Evolutionary conservation across 2,329 filamentous ascomycete genomes (phyloP).

Genomic region (Neurospora sp.): DNA sequence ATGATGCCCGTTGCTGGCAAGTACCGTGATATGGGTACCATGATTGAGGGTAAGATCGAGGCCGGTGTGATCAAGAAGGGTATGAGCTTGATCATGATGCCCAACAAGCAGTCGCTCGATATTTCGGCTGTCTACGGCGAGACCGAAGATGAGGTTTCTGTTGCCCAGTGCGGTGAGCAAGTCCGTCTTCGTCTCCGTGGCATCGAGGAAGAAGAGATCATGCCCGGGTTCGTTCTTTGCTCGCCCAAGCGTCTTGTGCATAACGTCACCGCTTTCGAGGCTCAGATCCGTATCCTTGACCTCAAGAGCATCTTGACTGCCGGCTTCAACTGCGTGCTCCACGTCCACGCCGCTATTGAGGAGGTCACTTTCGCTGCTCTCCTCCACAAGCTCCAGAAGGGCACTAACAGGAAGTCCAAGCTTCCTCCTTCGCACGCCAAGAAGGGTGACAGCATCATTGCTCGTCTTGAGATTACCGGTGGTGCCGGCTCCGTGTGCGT

Average conservation of each 20-base stretch:
- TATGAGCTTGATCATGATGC: conserved; percentile 85
- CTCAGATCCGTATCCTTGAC: conserved; percentile 91
- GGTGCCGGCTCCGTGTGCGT: conserved; percentile 83
- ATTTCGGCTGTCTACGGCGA: conserved; percentile 86
- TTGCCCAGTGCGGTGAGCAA: conserved; percentile 87
- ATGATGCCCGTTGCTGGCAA: conserved; percentile 98
- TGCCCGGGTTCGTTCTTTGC: conserved; percentile 92
- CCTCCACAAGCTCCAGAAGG: conserved; percentile 91
- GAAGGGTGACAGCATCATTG: conserved; percentile 76
- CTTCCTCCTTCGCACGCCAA: conserved; percentile 84
- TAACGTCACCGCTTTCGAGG: conserved; percentile 82
- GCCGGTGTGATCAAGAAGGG: conserved; percentile 76
- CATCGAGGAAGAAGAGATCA: conserved; percentile 93
- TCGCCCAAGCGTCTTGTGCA: conserved; percentile 90
- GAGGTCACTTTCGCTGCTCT: conserved; percentile 87
- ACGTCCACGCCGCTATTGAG: conserved; percentile 95
- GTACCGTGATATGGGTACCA: conserved; percentile 94
- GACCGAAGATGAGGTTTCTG: conserved; percentile 80
- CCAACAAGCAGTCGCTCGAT: conserved; percentile 73
- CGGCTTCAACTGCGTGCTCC: conserved; percentile 95
- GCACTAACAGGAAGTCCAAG: conserved; percentile 89
- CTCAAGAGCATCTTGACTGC: conserved; percentile 89
- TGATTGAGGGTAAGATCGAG: conserved; percentile 96
- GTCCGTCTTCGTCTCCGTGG: conserved; percentile 85
- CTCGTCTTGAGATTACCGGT: conserved; percentile 77